A percentile compares a stretch with the other conserved stretches of the same genome.
phyloP scores from a whole-genome alignment of 768 basidiomycete genomes.

The Nevesoporus exiguus region DNA sequence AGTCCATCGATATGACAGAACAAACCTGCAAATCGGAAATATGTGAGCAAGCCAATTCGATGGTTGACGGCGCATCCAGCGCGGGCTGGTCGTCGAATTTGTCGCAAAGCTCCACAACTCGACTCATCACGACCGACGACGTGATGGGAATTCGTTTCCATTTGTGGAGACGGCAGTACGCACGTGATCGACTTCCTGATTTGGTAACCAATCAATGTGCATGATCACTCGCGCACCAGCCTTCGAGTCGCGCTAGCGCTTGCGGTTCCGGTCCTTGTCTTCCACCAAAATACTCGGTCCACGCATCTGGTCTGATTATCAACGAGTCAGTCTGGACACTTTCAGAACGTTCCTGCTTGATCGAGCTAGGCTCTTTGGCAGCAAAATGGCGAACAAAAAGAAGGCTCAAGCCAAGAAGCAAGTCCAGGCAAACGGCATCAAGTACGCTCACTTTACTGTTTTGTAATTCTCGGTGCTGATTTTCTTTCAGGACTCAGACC shows the following conservation, averaged over 20 bases:
- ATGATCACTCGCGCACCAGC: neutral
- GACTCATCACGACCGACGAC: neutral
- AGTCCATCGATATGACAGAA: constrained; percentile 8
- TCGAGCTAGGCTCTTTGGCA: neutral
- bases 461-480: constrained; percentile 7
- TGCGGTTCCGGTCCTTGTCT: neutral
- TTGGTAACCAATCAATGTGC: constrained; percentile 4
- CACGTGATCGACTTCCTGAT: constrained; percentile 13
- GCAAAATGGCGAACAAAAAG: constrained; percentile 33
- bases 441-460: constrained; percentile 14
- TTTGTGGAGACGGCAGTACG: neutral
- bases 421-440: constrained; percentile 23
- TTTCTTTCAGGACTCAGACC: constrained; percentile 13
- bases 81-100: constrained; percentile 4
- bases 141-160: constrained; percentile 12
- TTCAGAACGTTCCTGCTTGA: constrained; percentile 2
- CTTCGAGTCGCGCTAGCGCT: neutral
- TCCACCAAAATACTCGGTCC: neutral
- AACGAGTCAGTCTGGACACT: constrained; percentile 7
- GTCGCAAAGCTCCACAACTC: neutral
- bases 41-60: neutral
- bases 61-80: neutral
- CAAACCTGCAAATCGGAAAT: neutral
- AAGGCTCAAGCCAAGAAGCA: constrained; percentile 28
- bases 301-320: neutral